These are phyloP conservation scores for Aspergillus saccharolyticus DNA, from an alignment of 495 filamentous ascomycete genomes.

Conservation along the genomic window DNA sequence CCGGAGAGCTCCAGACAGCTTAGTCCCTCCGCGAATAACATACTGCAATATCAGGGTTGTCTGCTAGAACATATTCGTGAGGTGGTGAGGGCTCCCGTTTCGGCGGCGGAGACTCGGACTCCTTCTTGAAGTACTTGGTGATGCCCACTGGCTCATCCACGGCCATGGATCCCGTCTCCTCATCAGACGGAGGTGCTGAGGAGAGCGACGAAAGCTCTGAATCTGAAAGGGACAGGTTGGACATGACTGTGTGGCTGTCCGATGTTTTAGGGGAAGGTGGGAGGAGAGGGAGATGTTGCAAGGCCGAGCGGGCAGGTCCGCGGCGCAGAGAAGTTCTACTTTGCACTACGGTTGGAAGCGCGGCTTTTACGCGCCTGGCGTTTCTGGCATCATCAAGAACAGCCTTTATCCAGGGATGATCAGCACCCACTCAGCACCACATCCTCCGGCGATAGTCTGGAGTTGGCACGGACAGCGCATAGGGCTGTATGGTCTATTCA, in stretches of 20 bases:
- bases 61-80: conserved; percentile 82
- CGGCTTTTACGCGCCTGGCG: conserved; percentile 28
- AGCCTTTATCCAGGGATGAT: conserved; percentile 23
- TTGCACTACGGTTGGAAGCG: conserved; percentile 24
- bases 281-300: background rate
- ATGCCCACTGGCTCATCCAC: conserved; percentile 41
- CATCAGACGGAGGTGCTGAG: conserved; percentile 53
- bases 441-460: conserved; percentile 10
- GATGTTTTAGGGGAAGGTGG: conserved; percentile 24
- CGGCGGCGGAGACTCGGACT: conserved; percentile 58
- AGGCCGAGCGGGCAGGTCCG: conserved; percentile 28
- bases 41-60: conserved; percentile 85
- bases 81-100: conserved; percentile 78
- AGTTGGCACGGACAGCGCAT: background rate
- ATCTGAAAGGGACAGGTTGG: conserved; percentile 48
- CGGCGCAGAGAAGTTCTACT: conserved; percentile 21
- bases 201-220: conserved; percentile 56
- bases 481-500: background rate
- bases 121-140: conserved; percentile 45
- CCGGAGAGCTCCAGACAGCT: background rate
- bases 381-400: conserved; percentile 16
- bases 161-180: conserved; percentile 43
- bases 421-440: conserved; percentile 15
- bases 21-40: conserved; percentile 35
- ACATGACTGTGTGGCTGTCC: conserved; percentile 19